Conservation (phyloP, 768 basidiomycete genomes). For the Hebeloma cylindrosporum region DNA sequence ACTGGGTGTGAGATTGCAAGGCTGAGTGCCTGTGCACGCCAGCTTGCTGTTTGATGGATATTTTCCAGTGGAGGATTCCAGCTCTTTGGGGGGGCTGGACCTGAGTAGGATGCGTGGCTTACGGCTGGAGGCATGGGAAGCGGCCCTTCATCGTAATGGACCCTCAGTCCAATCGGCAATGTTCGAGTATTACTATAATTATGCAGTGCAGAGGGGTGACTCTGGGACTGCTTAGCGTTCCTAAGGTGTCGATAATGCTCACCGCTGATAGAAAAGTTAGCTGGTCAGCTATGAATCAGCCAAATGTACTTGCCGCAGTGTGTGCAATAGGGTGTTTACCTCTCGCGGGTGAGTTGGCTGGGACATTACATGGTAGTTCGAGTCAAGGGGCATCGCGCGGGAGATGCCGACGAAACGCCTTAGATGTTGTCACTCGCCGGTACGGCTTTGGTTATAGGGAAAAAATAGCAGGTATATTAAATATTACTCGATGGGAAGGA, state of each 20-base stretch:
- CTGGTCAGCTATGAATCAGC: background rate
- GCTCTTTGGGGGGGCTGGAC: conserved; percentile 57
- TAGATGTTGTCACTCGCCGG: too few relatives aligned
- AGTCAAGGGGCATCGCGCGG: too few relatives aligned
- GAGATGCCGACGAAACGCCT: too few relatives aligned
- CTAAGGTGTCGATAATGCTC: conserved; percentile 69
- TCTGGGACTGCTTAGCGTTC: conserved; percentile 46
- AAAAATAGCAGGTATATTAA: too few relatives aligned
- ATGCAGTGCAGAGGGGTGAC: conserved; percentile 29
- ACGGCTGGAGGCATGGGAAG: conserved; percentile 4
- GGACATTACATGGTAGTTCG: conserved; percentile 1
- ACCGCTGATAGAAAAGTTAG: conserved; percentile 42
- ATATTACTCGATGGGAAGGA: conserved; percentile 65
- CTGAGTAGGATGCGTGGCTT: conserved; percentile 33
- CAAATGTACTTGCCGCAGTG: conserved; percentile 42
- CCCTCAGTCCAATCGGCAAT: conserved; percentile 42
- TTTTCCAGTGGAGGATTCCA: conserved; percentile 44
- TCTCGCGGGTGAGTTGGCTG: conserved; percentile 14
- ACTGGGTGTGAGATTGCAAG: conserved; percentile 43
- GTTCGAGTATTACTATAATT: conserved; percentile 44
- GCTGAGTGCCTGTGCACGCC: conserved; percentile 59
- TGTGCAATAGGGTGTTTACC: conserved; percentile 51
- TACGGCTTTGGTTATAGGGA: too few relatives aligned
- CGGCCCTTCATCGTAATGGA: conserved; percentile 17
- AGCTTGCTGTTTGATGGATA: conserved; percentile 32